Conservation (phyloP, 139 green algal genomes). For the Coelastrella sp. region DNA sequence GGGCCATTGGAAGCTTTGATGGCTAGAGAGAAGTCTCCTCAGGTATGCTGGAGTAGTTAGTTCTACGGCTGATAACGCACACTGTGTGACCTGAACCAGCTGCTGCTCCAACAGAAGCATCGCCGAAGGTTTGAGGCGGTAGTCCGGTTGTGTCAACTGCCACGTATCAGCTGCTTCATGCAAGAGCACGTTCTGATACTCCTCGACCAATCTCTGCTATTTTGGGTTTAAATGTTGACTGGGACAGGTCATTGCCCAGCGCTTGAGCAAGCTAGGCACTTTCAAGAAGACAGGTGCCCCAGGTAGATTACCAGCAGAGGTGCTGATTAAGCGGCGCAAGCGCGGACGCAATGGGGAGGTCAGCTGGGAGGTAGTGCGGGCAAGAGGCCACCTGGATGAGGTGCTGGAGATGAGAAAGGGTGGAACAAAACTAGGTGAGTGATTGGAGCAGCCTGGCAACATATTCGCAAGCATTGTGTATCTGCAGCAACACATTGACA, state of each 20-base stretch:
- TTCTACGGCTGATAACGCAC: not conserved
- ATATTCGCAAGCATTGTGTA: no score
- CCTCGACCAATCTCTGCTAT: no score
- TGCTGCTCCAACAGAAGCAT: not conserved
- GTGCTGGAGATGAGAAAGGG: slow-evolving; percentile 84
- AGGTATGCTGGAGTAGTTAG: slow-evolving; percentile 48
- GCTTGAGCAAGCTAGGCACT: slow-evolving; percentile 82
- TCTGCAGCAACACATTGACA: no score
- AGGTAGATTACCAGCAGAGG: slow-evolving; percentile 76
- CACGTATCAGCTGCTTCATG: no score
- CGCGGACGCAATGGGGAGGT: slow-evolving; percentile 61
- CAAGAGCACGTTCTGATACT: no score
- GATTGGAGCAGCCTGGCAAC: not conserved
- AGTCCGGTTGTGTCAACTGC: no score
- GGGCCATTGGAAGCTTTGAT: slow-evolving; percentile 89
- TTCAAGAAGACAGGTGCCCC: slow-evolving; percentile 45
- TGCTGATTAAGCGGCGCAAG: slow-evolving; percentile 82
- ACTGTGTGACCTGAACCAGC: not conserved
- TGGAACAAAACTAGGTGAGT: slow-evolving; percentile 64
- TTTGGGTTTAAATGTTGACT: not conserved
- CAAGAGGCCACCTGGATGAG: slow-evolving; percentile 90
- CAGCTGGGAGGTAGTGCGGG: slow-evolving; percentile 84
- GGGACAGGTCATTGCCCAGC: slow-evolving; percentile 79
- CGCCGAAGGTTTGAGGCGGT: no score
- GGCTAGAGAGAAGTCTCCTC: slow-evolving; percentile 84